Conservation (phyloP, 208 protist species). For the Porcisia deanei region DNA sequence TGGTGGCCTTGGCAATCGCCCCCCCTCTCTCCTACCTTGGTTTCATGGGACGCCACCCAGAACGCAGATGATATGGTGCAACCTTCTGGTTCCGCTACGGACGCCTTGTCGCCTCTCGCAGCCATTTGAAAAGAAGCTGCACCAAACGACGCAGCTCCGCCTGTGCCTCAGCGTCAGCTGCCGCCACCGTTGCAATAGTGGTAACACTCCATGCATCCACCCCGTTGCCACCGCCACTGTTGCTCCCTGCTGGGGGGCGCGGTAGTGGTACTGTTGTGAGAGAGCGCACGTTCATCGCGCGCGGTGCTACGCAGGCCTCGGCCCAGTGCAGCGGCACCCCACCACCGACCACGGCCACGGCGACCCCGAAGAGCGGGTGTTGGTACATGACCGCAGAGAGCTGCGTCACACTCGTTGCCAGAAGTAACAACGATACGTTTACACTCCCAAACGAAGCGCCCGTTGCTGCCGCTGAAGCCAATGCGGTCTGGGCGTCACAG, state of each 20-base stretch:
- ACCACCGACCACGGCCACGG: conserved; percentile 31
- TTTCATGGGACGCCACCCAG: no score
- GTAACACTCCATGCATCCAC: background rate
- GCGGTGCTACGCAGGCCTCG: conserved; percentile 18
- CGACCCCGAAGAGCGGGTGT: conserved; percentile 48
- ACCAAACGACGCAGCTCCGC: conserved; percentile 12
- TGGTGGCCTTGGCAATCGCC: no score
- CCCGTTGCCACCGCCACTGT: background rate
- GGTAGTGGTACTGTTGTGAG: background rate
- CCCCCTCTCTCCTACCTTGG: no score
- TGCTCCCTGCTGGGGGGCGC: background rate
- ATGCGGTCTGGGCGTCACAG: background rate
- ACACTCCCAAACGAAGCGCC: background rate
- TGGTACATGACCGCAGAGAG: conserved; percentile 22
- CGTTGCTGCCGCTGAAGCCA: background rate
- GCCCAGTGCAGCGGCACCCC: conserved; percentile 34
- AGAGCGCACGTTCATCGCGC: conserved; percentile 4
- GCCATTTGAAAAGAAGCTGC: background rate
- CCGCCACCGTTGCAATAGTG: background rate
- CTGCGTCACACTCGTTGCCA: background rate
- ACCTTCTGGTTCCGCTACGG: background rate
- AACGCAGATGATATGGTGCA: background rate
- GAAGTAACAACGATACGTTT: background rate
- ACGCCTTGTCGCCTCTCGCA: conserved; percentile 6
- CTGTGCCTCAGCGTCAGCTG: conserved; percentile 8